Conservation (phyloP, 176 grass and related monocot species). For the Saccharum spontaneum region DNA sequence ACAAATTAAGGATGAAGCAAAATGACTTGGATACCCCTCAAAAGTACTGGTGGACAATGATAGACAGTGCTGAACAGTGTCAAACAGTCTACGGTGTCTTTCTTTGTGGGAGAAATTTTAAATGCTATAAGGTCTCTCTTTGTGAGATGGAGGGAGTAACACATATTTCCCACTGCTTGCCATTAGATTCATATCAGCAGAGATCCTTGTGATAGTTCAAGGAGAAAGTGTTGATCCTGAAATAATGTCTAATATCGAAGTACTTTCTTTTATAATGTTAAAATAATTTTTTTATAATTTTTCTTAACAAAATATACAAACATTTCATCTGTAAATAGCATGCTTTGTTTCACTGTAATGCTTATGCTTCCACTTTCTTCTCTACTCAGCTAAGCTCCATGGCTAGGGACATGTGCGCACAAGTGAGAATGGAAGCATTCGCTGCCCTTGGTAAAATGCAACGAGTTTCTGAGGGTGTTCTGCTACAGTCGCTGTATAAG, state of each 20-base stretch:
- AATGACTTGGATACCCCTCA: neutral
- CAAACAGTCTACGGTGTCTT: neutral
- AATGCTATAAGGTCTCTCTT: neutral
- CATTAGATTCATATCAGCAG: neutral
- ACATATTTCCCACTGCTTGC: neutral
- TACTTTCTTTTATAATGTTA: neutral
- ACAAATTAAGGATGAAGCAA: neutral
- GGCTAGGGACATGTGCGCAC: slow-evolving; percentile 82
- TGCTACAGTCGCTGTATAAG: slow-evolving; percentile 83
- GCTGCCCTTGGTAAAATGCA: slow-evolving; percentile 63
- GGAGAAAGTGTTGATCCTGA: neutral
- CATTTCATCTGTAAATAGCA: neutral
- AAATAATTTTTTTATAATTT: neutral
- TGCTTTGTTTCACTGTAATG: slow-evolving; percentile 6
- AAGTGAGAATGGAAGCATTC: slow-evolving; percentile 86
- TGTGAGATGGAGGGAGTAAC: neutral
- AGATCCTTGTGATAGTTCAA: neutral
- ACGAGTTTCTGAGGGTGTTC: slow-evolving; percentile 56
- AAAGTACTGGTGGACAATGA: neutral
- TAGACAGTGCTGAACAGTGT: neutral
- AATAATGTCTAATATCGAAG: neutral
- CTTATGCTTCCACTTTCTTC: slow-evolving; percentile 24
- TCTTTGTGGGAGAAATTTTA: neutral
- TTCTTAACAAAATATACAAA: neutral
- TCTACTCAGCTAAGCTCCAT: slow-evolving; percentile 77